These are phyloP conservation scores for Tylopilus sp. DNA, from an alignment of 768 basidiomycete genomes.

Conservation along the genomic window DNA sequence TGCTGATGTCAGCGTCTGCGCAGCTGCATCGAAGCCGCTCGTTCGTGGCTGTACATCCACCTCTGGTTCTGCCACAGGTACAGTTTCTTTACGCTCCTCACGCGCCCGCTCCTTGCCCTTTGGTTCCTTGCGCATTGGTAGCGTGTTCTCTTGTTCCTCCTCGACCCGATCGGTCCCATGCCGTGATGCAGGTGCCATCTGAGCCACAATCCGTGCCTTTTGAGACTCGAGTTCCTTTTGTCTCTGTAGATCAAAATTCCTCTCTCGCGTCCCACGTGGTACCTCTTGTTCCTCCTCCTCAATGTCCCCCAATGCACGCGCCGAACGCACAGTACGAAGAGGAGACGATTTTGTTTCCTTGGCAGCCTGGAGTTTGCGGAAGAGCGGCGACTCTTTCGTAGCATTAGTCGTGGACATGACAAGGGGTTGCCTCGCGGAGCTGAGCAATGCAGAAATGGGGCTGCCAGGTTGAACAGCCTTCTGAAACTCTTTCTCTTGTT, in stretches of 20 bases:
- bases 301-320: conserved; percentile 43
- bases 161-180: conserved; percentile 28
- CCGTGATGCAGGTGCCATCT: conserved; percentile 66
- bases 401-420: conserved; percentile 57
- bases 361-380: conserved; percentile 57
- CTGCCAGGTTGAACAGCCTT: conserved; percentile 93
- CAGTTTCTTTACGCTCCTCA: conserved; percentile 21
- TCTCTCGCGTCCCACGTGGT: conserved; percentile 38
- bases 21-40: conserved; percentile 67
- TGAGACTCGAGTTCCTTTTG: conserved; percentile 83
- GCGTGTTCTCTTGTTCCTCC: conserved; percentile 35
- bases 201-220: conserved; percentile 90
- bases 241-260: conserved; percentile 40
- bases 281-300: conserved; percentile 40
- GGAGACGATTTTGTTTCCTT: conserved; percentile 51
- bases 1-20: conserved; percentile 48
- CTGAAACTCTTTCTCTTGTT: conserved; percentile 96
- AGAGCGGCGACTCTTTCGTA: conserved; percentile 33
- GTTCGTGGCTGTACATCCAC: conserved; percentile 30
- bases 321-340: conserved; percentile 40
- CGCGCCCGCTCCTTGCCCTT: conserved; percentile 31
- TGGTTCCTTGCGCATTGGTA: conserved; percentile 29
- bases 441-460: conserved; percentile 88
- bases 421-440: conserved; percentile 84
- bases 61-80: conserved; percentile 15